Evolutionary conservation across 192 early-diverging fungal genomes (phyloP).

Genomic region (Entomortierella lignicola): DNA sequence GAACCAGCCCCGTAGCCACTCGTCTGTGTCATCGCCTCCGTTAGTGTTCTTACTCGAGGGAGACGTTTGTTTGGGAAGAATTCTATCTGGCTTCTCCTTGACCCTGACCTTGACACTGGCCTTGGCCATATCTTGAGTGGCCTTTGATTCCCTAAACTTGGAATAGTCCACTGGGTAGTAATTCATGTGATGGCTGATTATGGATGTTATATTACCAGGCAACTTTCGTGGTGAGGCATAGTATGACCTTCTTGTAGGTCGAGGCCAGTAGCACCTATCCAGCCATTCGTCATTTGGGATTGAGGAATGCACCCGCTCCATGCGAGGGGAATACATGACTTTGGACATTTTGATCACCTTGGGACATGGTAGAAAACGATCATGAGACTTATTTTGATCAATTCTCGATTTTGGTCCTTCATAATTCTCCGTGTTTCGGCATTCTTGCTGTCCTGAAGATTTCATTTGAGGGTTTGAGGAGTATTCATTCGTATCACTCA

Average conservation of each 20-base stretch:
- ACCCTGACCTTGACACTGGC: too few species aligned
- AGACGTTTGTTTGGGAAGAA: not conserved
- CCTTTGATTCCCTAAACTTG: not conserved
- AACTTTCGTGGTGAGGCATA: not conserved
- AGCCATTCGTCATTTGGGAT: conserved; percentile 28
- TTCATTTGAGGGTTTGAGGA: too few species aligned
- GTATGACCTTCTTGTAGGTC: not conserved
- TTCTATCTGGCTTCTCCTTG: not conserved
- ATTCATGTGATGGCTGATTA: not conserved
- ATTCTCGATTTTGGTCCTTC: not conserved
- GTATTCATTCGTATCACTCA: not conserved
- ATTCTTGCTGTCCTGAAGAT: not conserved
- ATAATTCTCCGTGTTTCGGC: not conserved
- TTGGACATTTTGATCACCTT: conserved; percentile 11
- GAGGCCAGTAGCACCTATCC: conserved; percentile 3
- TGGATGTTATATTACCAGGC: too few species aligned
- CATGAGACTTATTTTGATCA: not conserved
- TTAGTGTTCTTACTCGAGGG: too few species aligned
- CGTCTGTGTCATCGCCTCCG: not conserved
- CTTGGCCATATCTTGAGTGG: too few species aligned
- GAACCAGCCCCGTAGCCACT: conserved; percentile 5
- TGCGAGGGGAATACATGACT: not conserved
- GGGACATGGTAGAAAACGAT: not conserved
- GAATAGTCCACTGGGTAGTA: conserved; percentile 3
- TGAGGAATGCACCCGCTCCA: not conserved